A percentile compares a stretch with the other conserved stretches of the same genome.
Conservation (phyloP, 2,329 filamentous ascomycete species). For the Gaeumannomyces sp. region DNA sequence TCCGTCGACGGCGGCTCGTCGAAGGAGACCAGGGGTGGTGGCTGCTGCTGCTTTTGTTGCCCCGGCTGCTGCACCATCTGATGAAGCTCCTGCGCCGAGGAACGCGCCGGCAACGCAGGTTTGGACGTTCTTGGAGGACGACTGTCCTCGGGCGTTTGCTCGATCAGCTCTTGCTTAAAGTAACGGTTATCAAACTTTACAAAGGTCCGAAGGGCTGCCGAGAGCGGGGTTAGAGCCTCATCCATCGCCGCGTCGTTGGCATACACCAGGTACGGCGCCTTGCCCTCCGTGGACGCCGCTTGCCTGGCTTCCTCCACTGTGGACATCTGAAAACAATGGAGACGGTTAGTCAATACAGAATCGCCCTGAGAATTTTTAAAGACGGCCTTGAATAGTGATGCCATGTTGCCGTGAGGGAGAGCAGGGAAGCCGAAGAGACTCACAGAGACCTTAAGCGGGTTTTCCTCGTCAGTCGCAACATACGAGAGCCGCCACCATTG, state of each 20-base stretch:
- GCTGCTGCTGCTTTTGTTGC: not conserved
- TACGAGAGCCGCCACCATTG: slow-evolving; percentile 25
- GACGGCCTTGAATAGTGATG: not conserved
- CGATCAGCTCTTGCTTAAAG: slow-evolving; percentile 26
- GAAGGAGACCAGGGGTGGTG: slow-evolving; percentile 1
- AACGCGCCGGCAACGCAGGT: slow-evolving; percentile 4
- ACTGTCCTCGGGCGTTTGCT: slow-evolving; percentile 20
- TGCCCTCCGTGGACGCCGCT: slow-evolving; percentile 14
- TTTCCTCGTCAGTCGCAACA: slow-evolving; percentile 13
- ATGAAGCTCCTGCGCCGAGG: not conserved
- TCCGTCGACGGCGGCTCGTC: not conserved
- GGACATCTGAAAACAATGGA: not conserved
- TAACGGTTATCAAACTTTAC: slow-evolving; percentile 28
- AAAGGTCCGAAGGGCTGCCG: slow-evolving; percentile 25
- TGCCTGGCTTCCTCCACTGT: slow-evolving; percentile 16
- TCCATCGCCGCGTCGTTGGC: slow-evolving; percentile 24
- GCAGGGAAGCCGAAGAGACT: slow-evolving; percentile 1
- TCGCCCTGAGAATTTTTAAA: too few species aligned
- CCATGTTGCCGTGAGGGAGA: slow-evolving; percentile 14
- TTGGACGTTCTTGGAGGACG: not conserved
- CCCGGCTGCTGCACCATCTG: slow-evolving; percentile 1
- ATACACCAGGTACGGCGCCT: slow-evolving; percentile 24
- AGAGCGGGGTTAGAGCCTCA: slow-evolving; percentile 17
- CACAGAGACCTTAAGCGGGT: slow-evolving; percentile 18
- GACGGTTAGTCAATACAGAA: not conserved